phyloP scores from a whole-genome alignment of 768 basidiomycete species.

The Roridomyces roridus region DNA sequence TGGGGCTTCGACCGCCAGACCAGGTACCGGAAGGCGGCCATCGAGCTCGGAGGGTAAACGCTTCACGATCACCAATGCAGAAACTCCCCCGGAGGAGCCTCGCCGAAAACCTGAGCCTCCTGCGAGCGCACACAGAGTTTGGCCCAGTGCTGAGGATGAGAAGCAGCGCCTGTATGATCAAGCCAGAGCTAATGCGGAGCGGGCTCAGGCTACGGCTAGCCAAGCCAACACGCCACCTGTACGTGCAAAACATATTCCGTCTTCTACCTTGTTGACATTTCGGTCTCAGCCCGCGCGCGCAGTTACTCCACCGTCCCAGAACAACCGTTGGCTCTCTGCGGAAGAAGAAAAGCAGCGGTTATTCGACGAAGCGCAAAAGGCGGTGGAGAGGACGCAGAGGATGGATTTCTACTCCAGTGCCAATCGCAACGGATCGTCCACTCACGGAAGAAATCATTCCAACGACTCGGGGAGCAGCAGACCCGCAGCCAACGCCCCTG shows the following conservation, averaged over 20 bases:
- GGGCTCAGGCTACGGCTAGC: conserved; percentile 51
- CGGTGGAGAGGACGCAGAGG: conserved; percentile 65
- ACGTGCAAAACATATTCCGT: too few relatives aligned
- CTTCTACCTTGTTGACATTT: too few relatives aligned
- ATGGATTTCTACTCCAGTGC: conserved; percentile 32
- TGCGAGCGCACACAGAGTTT: conserved; percentile 33
- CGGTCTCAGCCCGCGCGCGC: conserved; percentile 21
- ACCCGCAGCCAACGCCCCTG: conserved; percentile 27
- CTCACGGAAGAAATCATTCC: conserved; percentile 31
- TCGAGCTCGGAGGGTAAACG: conserved; percentile 33
- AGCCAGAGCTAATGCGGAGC: conserved; percentile 65
- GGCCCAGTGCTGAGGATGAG: conserved; percentile 68
- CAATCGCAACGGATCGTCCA: conserved; percentile 21
- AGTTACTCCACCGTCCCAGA: conserved; percentile 20
- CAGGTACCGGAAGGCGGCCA: conserved; percentile 21
- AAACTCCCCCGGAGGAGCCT: conserved; percentile 32
- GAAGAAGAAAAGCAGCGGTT: conserved; percentile 79
- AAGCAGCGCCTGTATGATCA: conserved; percentile 69
- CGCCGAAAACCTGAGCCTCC: conserved; percentile 7
- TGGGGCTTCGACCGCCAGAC: conserved; percentile 9
- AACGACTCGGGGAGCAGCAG: conserved; percentile 29
- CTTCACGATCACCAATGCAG: conserved; percentile 49
- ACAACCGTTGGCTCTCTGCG: conserved; percentile 63
- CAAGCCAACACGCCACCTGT: conserved; percentile 38
- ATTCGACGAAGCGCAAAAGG: conserved; percentile 71